Conservation (phyloP, 306 rosid genomes). For the Cicer judaicum region DNA sequence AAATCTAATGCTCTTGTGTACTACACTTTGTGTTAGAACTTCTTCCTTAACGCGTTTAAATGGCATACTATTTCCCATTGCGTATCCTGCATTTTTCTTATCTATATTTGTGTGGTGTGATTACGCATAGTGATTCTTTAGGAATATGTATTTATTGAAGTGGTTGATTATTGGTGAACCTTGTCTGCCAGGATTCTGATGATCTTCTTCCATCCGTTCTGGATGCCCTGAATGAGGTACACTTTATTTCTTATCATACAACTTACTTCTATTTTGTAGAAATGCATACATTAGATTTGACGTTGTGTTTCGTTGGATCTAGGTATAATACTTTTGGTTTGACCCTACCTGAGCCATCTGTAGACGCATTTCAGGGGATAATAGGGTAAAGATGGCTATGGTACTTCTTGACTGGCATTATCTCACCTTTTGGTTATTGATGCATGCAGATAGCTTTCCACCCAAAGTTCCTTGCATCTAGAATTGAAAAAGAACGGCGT, state of each 20-base stretch:
- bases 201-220: slow-evolving; percentile 92
- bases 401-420: slow-evolving; percentile 38
- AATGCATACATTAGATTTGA: slow-evolving; percentile 16
- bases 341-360: slow-evolving; percentile 27
- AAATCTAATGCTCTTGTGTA: slow-evolving; percentile 6
- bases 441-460: slow-evolving; percentile 87
- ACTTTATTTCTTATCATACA: slow-evolving; percentile 20
- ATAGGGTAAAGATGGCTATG: slow-evolving; percentile 27
- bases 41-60: slow-evolving; percentile 6
- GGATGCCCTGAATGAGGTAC: slow-evolving; percentile 97
- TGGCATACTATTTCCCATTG: slow-evolving; percentile 20
- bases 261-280: slow-evolving; percentile 10
- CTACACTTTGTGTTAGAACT: slow-evolving; percentile 25
- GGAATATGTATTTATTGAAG: slow-evolving; percentile 12
- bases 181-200: slow-evolving; percentile 80
- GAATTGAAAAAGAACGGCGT: slow-evolving; percentile 96
- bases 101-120: slow-evolving; percentile 17
- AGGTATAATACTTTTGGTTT: slow-evolving; percentile 30
- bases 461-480: slow-evolving; percentile 94
- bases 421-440: slow-evolving; percentile 48
- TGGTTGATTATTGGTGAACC: slow-evolving; percentile 44
- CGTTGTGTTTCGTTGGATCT: slow-evolving; percentile 19
- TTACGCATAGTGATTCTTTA: slow-evolving; percentile 24
- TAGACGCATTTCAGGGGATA: slow-evolving; percentile 11
- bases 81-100: slow-evolving; percentile 17